Base-by-base conservation (phyloP, 306 rosid genomes). In the Leucaena leucocephala region DNA sequence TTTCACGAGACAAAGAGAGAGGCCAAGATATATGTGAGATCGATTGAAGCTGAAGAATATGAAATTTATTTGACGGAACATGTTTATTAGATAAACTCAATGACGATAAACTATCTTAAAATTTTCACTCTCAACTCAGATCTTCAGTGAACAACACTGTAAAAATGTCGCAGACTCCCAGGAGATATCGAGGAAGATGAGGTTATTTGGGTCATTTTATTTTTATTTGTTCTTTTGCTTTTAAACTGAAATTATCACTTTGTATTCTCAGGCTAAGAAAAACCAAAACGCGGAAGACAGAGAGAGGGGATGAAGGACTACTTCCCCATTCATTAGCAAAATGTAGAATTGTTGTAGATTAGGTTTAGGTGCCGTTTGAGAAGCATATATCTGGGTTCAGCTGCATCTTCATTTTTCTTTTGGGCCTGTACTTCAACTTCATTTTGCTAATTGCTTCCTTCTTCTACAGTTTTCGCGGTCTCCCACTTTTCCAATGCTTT, bases 401-500 rank as follows among this genome's bases (percentile, higher is more conserved):
- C 58, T 16, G 34, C 76, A 48, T 14, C 59, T 17, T 54, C 4
- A 1, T 13, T 14, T n/a, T 27, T 27, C 27, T 27, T 27, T 0
- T 0, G 62, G 12, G 62, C 3, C 4, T 64, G 10, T 19, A 14
- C 45, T 39, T 34, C 76, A 62, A 34, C 45, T 63, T 70, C 70
- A 40, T 14, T 27, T 21, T 71, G 59, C 48, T 11, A 43, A 33
- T 16, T 38, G 27, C 80, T 65, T 44, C 27, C 27, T 27, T 27
- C 71, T 33, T 76, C 44, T 13, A 34, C 61, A 2, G 38, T 63
- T 58, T 52, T 50, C 64, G 49, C 42, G 43, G n/a, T 6, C 43
- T 36, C 21, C 52, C 44, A 38, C 68, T 72, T 74, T 59, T 22
- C 38, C 63, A 39, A 75, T 83, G 58, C 65, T 74, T 48, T 65